Percentiles rank a stretch among this genome's conserved stretches.
Evolutionary conservation across 1,139 yeast genomes (phyloP).

Genomic region (Blastobotrys aristatus): DNA sequence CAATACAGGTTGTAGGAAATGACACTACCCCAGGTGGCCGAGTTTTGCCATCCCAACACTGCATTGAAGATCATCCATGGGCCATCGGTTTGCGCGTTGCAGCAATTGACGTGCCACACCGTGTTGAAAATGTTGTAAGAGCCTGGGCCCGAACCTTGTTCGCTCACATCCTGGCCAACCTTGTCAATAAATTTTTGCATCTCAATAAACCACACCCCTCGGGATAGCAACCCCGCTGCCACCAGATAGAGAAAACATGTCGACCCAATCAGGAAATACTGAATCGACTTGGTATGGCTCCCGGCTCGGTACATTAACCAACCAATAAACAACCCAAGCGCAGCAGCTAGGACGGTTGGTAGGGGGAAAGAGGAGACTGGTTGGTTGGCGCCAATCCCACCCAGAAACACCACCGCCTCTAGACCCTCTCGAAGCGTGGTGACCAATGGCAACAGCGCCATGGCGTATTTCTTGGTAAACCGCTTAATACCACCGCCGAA

Average conservation of each 20-base stretch:
- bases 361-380: conserved; percentile 64
- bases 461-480: conserved; percentile 56
- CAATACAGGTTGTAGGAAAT: conserved; percentile 81
- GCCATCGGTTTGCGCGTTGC: conserved; percentile 81
- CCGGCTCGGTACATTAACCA: conserved; percentile 67
- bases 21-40: conserved; percentile 86
- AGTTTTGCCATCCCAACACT: conserved; percentile 83
- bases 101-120: conserved; percentile 94
- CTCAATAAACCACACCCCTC: conserved; percentile 87
- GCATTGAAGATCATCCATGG: conserved; percentile 95
- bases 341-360: conserved; percentile 71
- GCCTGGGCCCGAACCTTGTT: conserved; percentile 88
- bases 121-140: conserved; percentile 69
- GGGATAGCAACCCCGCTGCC: conserved; percentile 82
- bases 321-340: conserved; percentile 72
- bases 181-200: conserved; percentile 52
- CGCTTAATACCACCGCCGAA: conserved; percentile 23
- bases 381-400: conserved; percentile 64
- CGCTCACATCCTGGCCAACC: conserved; percentile 88
- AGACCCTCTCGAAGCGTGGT: conserved; percentile 87
- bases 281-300: conserved; percentile 53
- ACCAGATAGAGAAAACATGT: conserved; percentile 80
- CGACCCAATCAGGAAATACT: conserved; percentile 70
- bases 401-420: conserved; percentile 87
- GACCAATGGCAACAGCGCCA: conserved; percentile 73